These are phyloP conservation scores for Noccaea bulbosa DNA, from an alignment of 345 rosid species.

Conservation along the genomic window DNA sequence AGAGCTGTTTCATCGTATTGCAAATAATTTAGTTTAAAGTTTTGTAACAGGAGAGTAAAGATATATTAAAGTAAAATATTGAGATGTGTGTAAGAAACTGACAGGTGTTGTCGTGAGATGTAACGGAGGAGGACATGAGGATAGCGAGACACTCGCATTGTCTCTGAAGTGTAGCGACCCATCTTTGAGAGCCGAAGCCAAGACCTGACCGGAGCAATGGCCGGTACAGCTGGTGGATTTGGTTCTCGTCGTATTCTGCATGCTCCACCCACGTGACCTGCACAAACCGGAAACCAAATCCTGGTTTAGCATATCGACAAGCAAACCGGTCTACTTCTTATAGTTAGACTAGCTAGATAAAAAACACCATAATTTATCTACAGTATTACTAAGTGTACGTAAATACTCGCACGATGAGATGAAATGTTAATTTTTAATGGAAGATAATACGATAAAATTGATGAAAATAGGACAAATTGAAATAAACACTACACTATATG, in stretches of 20 bases:
- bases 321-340: conserved; percentile 20
- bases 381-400: background rate
- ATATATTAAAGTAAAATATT: background rate
- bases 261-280: conserved; percentile 61
- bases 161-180: conserved; percentile 72
- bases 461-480: conserved; percentile 25
- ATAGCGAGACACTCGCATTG: conserved; percentile 63
- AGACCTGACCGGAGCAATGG: conserved; percentile 61
- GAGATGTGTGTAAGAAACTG: conserved; percentile 8
- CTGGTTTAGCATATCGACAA: conserved; percentile 11
- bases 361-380: background rate
- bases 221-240: conserved; percentile 58
- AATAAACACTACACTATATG: background rate
- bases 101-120: conserved; percentile 58
- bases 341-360: background rate
- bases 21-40: background rate
- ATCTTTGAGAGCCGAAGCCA: conserved; percentile 70
- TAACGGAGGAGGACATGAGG: conserved; percentile 58
- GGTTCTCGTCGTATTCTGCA: conserved; percentile 64
- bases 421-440: background rate
- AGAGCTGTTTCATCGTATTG: conserved; percentile 43
- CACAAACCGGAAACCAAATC: conserved; percentile 20
- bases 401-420: background rate
- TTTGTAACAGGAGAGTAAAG: conserved; percentile 12
- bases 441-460: conserved; percentile 11